Percentiles rank a stretch among this genome's conserved stretches.
Conservation (phyloP, 1,284 basidiomycete species). For the Puccinia hordei region DNA sequence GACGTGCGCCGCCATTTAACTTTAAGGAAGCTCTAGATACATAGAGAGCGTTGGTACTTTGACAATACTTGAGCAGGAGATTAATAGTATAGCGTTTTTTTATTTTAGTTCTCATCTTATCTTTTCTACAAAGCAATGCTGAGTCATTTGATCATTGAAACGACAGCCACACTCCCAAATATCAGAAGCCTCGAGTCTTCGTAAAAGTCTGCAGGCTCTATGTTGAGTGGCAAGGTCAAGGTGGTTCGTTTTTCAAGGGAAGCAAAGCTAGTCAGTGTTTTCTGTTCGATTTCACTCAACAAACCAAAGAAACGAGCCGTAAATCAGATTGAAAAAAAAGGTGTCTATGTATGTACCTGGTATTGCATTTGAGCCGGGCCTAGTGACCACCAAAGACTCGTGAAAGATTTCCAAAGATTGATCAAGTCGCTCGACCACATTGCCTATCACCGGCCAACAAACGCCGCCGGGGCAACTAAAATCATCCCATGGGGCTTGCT, state of each 20-base stretch:
- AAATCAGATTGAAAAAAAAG: not conserved
- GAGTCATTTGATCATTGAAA: constrained; percentile 24
- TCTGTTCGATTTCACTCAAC: not conserved
- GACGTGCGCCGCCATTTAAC: too few species aligned
- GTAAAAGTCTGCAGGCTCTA: constrained; percentile 29
- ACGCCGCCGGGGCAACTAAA: constrained; percentile 5
- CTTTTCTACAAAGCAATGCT: not conserved
- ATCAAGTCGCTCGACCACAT: constrained; percentile 26
- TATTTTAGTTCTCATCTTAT: not conserved
- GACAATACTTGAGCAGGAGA: too few species aligned
- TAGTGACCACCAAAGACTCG: constrained; percentile 30
- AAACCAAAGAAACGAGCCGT: not conserved
- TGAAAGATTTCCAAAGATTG: constrained; percentile 27
- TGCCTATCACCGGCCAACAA: constrained; percentile 40
- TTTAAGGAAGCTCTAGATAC: too few species aligned
- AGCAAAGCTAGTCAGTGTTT: not conserved
- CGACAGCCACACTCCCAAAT: constrained; percentile 26
- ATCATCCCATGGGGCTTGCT: not conserved
- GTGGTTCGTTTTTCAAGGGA: not conserved
- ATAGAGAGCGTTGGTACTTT: not conserved
- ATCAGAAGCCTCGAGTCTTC: constrained; percentile 21
- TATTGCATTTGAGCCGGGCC: constrained; percentile 13
- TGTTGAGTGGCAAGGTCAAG: not conserved
- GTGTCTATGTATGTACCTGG: constrained; percentile 15
- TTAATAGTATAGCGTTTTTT: too few species aligned